Evolutionary conservation across 2,329 filamentous ascomycete species (phyloP), one percentile per base, ranked within the genome.

Genomic region (Plenodomus lindquistii): DNA sequence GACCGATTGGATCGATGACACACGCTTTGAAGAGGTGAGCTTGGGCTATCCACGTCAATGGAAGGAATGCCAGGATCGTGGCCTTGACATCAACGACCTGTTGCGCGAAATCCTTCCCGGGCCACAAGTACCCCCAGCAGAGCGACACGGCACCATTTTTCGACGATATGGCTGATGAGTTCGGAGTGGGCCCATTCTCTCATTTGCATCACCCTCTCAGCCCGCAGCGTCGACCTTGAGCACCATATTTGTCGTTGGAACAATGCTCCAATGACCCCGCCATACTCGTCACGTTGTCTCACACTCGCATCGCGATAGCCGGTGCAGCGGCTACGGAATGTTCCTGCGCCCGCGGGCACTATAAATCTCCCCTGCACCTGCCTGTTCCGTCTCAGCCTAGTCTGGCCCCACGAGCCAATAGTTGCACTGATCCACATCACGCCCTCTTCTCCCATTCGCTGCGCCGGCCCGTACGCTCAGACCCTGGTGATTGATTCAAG

Each of bases 31-130:
- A 55, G 76, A 79, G 55, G 71, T 73, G 40, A 75, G 72, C 45
- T 51, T 77, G 40, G 76, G 76, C n/a, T 79, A 79, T 54, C 76
- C 76, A 20, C 57, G 71, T 42, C 76, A 79, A 46, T 78, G 76
- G 76, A 69, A 76, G 43, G 68, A 74, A 6, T 73, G 70, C 37
- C 71, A 72, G 40, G 70, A 74, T 15, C 66, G 60, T 7, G 76
- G 75, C 4, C 52, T 76, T 45, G 73, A 75, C 49, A 69, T 79
- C 50, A 78, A 78, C 46, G 70, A 75, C 22, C 50, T 79, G 50
- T 60, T 79, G 44, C 60, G 76, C 34, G 75, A 79, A 56, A 76
- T 79, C 35, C 52, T 78, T 22, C 76, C 76, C 2, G 76, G 76
- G 5, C 71, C 73, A 13, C 52, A 59, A 17, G 52, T 54, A 13